Base-by-base conservation (phyloP, 2,329 filamentous ascomycete species). In the Talaromyces sp. region DNA sequence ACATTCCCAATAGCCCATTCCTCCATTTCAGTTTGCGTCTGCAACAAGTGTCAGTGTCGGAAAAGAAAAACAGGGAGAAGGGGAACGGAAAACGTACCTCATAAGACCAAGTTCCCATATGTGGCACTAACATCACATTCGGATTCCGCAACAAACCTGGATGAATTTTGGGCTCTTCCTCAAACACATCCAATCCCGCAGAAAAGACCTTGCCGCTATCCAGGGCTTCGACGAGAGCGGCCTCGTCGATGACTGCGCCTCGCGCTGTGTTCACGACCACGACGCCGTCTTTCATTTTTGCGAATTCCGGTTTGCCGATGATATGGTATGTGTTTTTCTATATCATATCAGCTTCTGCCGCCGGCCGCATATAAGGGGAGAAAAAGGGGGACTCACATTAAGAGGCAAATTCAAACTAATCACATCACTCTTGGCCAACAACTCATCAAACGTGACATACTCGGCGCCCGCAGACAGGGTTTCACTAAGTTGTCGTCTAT, bases 41-140 rank as follows among this genome's bases (percentile, higher is more conserved):
- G 63, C 17, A 63, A 5, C 63, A 4, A 38, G 22, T 22, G 29
- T 64, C 19, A 29, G 34, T 36, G 7, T 58, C 36, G 19, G 13
- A 13, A n/a, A 34, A 56, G 29, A 47, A 7, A 47, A 2, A 25
- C 11, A 13, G 61, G 13, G 3, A 38, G 17, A 43, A 59, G 60
- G 17, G 22, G 5, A 17, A 51, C 13, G 27, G 73, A 34, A 19
- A 25, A 73, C 74, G 69, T 67, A 79, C 78, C 80, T 90, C 91
- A 31, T 88, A 80, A 0, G 91, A 94, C 84, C 86, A 92, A 0
- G 92, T 96, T 0, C 92, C 92, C 90, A 96, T 91, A 76, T 96
- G 92, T 61, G 92, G 92, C 40, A 96, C 79, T 31, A 96, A 82
- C 71, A 94, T 82, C 25, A 91, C 91, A 70, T 87, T 85, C 1